Evolutionary conservation across 2,329 filamentous ascomycete species (phyloP).

Genomic region (Chrysoporthe puriensis): DNA sequence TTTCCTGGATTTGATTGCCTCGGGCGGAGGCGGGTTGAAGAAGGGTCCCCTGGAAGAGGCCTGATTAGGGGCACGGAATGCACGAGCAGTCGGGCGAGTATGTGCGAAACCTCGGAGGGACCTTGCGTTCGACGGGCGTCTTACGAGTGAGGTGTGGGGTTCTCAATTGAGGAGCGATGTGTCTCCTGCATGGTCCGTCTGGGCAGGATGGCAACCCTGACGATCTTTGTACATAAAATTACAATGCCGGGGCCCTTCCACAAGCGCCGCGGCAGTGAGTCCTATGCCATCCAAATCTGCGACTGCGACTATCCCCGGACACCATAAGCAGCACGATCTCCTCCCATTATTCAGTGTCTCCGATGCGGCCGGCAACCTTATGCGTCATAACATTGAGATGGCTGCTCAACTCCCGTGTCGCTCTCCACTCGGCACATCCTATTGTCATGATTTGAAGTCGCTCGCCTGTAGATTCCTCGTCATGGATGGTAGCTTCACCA

Average conservation of each 20-base stretch:
- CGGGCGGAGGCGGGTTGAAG: constrained; percentile 62
- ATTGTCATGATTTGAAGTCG: constrained; percentile 66
- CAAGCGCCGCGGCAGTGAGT: not conserved
- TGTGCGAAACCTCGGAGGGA: no score
- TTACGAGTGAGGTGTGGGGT: constrained; percentile 20
- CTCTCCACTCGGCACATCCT: not conserved
- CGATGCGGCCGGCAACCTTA: not conserved
- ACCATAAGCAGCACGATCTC: not conserved
- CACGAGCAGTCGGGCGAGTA: not conserved
- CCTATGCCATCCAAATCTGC: not conserved
- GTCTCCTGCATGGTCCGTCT: constrained; percentile 4
- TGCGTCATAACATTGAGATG: not conserved
- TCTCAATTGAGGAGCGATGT: constrained; percentile 21
- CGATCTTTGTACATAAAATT: constrained; percentile 23
- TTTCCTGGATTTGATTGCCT: constrained; percentile 87
- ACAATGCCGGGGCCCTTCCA: constrained; percentile 9
- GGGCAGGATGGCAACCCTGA: not conserved
- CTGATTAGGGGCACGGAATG: constrained; percentile 34
- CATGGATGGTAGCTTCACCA: constrained; percentile 87
- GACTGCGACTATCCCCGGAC: no score
- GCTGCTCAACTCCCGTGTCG: not conserved
- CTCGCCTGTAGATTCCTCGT: constrained; percentile 94
- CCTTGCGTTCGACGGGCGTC: constrained; percentile 19
- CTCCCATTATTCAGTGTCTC: not conserved
- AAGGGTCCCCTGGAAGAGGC: constrained; percentile 63